These are phyloP conservation scores for Dysphania ambrosioides DNA, from an alignment of 148 eudicot genomes.

Conservation along the genomic window DNA sequence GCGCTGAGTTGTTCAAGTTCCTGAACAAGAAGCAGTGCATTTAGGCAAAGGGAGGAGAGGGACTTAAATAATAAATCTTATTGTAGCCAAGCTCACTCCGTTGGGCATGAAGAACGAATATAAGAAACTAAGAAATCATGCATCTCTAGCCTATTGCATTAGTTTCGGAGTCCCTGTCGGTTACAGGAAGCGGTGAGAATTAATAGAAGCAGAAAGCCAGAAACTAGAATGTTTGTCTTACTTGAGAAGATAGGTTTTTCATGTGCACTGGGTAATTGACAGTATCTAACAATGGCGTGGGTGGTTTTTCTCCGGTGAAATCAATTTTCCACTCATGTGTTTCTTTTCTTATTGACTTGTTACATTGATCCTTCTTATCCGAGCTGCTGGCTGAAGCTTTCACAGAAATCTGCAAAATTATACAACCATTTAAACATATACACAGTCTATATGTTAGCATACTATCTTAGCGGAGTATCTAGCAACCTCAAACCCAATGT, in stretches of 20 bases:
- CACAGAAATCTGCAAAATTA: conserved; percentile 34
- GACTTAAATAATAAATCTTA: not conserved
- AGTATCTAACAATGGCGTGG: conserved; percentile 67
- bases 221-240: not conserved
- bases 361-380: conserved; percentile 34
- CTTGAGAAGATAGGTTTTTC: conserved; percentile 55
- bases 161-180: not conserved
- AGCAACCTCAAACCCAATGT: too few species aligned
- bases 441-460: not conserved
- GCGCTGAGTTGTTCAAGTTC: conserved; percentile 61
- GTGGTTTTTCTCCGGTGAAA: conserved; percentile 54
- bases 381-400: conserved; percentile 35
- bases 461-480: too few species aligned
- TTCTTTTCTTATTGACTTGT: conserved; percentile 34
- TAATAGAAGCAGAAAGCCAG: not conserved
- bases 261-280: conserved; percentile 57
- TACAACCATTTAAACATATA: not conserved
- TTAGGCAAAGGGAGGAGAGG: not conserved
- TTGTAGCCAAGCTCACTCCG: too few species aligned
- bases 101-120: too few species aligned
- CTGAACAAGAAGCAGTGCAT: conserved; percentile 22
- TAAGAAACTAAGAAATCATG: too few species aligned
- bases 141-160: not conserved
- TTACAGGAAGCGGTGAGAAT: not conserved
- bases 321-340: conserved; percentile 47